A percentile compares a stretch with the other conserved stretches of the same genome.
Conservation (phyloP, 192 early-diverging fungal genomes). For the Coemansia sp. region DNA sequence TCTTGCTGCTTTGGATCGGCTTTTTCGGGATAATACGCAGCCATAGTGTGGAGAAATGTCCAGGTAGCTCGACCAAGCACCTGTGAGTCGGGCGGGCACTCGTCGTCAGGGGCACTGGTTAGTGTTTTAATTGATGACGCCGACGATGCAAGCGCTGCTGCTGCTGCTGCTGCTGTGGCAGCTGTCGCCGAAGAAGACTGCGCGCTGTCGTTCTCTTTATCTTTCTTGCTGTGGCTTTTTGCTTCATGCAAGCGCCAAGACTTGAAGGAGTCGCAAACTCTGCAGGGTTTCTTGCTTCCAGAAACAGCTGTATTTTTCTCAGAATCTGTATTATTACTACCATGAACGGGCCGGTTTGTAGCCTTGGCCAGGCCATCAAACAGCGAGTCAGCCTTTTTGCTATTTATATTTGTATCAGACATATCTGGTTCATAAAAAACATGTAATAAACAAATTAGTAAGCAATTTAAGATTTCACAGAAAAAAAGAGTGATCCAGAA, state of each 20-base stretch:
- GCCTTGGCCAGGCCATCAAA: conserved; percentile 11
- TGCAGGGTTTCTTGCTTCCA: conserved; percentile 70
- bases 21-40: conserved; percentile 89
- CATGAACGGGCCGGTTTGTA: conserved; percentile 3
- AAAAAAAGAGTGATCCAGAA: no score
- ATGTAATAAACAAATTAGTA: background rate
- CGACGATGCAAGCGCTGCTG: conserved; percentile 7
- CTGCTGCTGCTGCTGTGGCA: no score
- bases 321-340: no score
- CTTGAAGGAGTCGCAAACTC: conserved; percentile 75
- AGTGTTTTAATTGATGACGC: conserved; percentile 20
- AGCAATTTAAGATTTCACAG: no score
- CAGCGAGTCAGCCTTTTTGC: background rate
- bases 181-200: conserved; percentile 16
- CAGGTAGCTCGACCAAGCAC: conserved; percentile 88
- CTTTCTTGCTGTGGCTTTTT: conserved; percentile 43
- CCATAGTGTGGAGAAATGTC: conserved; percentile 97
- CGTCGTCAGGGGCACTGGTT: conserved; percentile 15
- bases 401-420: conserved; percentile 4
- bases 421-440: background rate
- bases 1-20: conserved; percentile 69
- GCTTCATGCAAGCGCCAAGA: conserved; percentile 58
- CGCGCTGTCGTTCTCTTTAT: conserved; percentile 8
- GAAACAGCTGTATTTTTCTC: no score
- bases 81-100: conserved; percentile 81